These are phyloP conservation scores for Tausonia pullulans DNA, from an alignment of 1,284 basidiomycete genomes.

Conservation along the genomic window DNA sequence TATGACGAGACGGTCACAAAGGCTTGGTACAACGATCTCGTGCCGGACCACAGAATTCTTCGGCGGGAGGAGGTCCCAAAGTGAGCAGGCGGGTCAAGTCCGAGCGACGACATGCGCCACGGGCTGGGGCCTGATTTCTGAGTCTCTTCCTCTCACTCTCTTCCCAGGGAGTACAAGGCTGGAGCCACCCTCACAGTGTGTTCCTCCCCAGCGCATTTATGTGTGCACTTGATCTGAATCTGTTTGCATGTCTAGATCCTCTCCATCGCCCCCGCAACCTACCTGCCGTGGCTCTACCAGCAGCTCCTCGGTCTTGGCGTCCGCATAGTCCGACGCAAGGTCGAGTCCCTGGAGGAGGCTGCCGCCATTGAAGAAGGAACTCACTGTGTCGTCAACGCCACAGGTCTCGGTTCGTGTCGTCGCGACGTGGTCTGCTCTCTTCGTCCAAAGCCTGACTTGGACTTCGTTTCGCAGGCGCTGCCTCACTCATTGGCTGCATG, in stretches of 20 bases:
- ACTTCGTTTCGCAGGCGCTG: conserved; percentile 45
- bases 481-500: conserved; percentile 65
- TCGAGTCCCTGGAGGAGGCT: conserved; percentile 39
- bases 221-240: no score
- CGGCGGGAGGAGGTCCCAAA: conserved; percentile 5
- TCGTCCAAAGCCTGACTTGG: conserved; percentile 8
- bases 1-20: not conserved
- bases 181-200: conserved; percentile 36
- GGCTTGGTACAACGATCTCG: conserved; percentile 13
- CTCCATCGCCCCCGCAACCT: conserved; percentile 41
- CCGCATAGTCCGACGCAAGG: conserved; percentile 27
- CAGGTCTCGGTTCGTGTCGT: conserved; percentile 38
- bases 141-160: conserved; percentile 5
- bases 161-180: conserved; percentile 12
- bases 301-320: conserved; percentile 33
- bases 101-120: no score
- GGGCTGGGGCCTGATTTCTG: no score
- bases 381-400: conserved; percentile 42
- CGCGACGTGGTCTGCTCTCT: not conserved
- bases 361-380: conserved; percentile 31
- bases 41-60: conserved; percentile 6
- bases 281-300: conserved; percentile 43
- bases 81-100: not conserved
- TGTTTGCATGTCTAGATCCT: conserved; percentile 23
- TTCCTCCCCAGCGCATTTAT: no score